Conservation (phyloP, 352 stramenopile species). For the Globisporangium okanoganense region DNA sequence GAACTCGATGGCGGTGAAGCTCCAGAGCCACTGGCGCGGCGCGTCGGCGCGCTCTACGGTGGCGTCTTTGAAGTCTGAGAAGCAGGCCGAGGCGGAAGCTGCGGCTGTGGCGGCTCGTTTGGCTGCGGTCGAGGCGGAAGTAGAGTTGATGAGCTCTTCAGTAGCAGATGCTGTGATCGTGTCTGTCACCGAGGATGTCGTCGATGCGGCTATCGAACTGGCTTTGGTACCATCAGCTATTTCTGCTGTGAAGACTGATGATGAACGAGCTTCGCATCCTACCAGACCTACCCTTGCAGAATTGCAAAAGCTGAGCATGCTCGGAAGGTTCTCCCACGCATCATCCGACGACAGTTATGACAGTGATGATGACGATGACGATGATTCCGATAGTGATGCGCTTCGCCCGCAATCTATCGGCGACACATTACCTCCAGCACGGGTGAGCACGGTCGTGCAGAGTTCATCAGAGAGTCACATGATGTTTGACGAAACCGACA, state of each 20-base stretch:
- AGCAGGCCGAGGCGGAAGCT: not conserved
- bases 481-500: slow-evolving; percentile 11
- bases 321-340: slow-evolving; percentile 12
- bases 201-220: not conserved
- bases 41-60: slow-evolving; percentile 13
- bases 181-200: not conserved
- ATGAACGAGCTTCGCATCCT: not conserved
- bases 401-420: not conserved
- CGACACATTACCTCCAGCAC: not conserved
- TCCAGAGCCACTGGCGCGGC: slow-evolving; percentile 21
- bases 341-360: slow-evolving; percentile 14
- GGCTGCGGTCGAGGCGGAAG: not conserved
- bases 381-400: not conserved
- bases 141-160: not conserved
- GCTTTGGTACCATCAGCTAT: too few relatives aligned
- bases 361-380: slow-evolving; percentile 7
- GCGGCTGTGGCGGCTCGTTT: not conserved
- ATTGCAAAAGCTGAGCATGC: slow-evolving; percentile 17
- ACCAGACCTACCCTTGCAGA: slow-evolving; percentile 15
- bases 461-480: not conserved
- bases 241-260: not conserved
- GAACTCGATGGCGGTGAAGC: slow-evolving; percentile 18
- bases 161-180: not conserved
- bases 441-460: not conserved
- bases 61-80: slow-evolving; percentile 5